Evolutionary conservation across 176 grass and related monocot species (phyloP).

Genomic region (Juncus inflexus): DNA sequence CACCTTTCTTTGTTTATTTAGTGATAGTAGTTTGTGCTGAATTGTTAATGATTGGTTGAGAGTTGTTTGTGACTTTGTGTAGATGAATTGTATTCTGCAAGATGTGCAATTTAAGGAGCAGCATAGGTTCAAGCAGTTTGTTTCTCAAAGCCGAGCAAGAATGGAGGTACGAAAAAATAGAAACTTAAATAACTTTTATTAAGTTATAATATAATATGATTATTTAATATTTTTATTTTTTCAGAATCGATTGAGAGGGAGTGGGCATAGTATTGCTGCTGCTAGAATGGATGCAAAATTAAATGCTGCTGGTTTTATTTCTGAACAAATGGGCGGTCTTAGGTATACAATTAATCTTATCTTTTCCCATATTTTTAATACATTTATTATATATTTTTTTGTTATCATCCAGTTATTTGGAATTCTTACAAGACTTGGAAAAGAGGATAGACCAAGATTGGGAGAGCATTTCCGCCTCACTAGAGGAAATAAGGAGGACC

Average conservation of each 20-base stretch:
- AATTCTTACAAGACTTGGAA: constrained; percentile 85
- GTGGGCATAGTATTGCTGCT: constrained; percentile 91
- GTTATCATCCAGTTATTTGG: constrained; percentile 79
- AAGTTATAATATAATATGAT: constrained; percentile 6
- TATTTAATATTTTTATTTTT: constrained; percentile 30
- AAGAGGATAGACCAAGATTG: constrained; percentile 88
- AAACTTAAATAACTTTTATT: no score
- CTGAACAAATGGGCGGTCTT: constrained; percentile 89
- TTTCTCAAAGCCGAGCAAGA: constrained; percentile 96
- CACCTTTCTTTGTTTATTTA: neutral
- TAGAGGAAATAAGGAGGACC: constrained; percentile 84
- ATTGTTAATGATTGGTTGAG: no score
- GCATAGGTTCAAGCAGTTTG: constrained; percentile 96
- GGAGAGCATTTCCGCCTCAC: constrained; percentile 80
- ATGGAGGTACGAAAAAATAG: no score
- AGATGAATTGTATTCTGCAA: constrained; percentile 92
- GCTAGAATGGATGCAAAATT: constrained; percentile 94
- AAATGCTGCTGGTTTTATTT: constrained; percentile 89
- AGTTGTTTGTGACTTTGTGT: constrained; percentile 27
- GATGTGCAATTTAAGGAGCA: constrained; percentile 97
- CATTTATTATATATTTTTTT: constrained; percentile 32
- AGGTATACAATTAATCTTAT: constrained; percentile 53
- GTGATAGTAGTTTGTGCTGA: neutral
- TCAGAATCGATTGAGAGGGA: constrained; percentile 92
- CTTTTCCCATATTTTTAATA: constrained; percentile 1